phyloP scores from a whole-genome alignment of 805 yeast genomes.

The Huiozyma naganishii region DNA sequence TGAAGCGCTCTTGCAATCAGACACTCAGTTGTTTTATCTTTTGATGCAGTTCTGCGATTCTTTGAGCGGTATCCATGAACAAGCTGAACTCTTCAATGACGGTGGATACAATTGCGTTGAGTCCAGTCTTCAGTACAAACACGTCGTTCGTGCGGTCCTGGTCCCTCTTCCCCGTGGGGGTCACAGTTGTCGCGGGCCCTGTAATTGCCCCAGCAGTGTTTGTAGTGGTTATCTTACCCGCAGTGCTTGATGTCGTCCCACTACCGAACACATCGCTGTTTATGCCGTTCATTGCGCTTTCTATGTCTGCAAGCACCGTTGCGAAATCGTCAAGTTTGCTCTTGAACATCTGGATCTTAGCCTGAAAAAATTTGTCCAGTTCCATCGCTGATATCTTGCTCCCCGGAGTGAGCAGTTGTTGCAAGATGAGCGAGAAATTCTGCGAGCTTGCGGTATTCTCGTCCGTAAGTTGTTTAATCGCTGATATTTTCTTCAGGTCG shows the following conservation, averaged over 20 bases:
- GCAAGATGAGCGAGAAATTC: conserved; percentile 42
- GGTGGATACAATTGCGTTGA: conserved; percentile 47
- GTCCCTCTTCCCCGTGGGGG: not conserved
- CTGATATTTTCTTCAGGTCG: conserved; percentile 37
- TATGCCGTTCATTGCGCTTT: conserved; percentile 50
- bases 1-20: no score
- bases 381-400: conserved; percentile 46
- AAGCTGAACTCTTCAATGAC: conserved; percentile 57
- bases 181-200: not conserved
- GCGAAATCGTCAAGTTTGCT: conserved; percentile 41
- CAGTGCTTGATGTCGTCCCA: conserved; percentile 32
- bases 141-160: conserved; percentile 4
- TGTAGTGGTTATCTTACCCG: conserved; percentile 48
- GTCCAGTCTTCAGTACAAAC: conserved; percentile 21
- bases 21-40: conserved; percentile 26
- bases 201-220: conserved; percentile 14
- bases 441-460: conserved; percentile 36
- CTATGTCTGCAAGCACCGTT: conserved; percentile 40
- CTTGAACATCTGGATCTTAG: conserved; percentile 28
- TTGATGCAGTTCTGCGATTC: conserved; percentile 61
- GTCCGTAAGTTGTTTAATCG: conserved; percentile 35
- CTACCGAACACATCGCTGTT: conserved; percentile 34
- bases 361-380: conserved; percentile 46
- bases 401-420: conserved; percentile 42
- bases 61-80: conserved; percentile 67